Evolutionary conservation across 2,329 filamentous ascomycete species (phyloP).

Genomic region (Graphilbum ipis-grandicollis): DNA sequence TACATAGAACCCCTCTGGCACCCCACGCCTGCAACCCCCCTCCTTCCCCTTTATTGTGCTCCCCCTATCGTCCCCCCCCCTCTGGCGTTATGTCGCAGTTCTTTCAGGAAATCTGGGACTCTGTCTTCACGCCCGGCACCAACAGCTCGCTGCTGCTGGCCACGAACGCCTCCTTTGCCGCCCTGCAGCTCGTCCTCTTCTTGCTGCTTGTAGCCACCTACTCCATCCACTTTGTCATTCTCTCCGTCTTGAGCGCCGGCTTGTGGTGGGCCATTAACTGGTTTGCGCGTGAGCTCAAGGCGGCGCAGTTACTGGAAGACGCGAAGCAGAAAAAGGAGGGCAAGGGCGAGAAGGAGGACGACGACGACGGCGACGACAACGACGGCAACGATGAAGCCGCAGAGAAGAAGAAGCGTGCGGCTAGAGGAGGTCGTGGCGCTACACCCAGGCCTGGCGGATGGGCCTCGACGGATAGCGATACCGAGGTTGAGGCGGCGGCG

Average conservation of each 20-base stretch:
- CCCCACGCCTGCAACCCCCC: too few species aligned
- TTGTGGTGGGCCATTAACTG: conserved; percentile 95
- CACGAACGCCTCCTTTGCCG: conserved; percentile 77
- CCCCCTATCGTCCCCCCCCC: too few species aligned
- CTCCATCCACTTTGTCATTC: conserved; percentile 73
- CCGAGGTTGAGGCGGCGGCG: conserved; percentile 27
- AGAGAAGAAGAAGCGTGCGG: too few species aligned
- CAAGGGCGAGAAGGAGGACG: conserved; percentile 19
- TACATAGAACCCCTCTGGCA: too few species aligned
- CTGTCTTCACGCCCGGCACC: conserved; percentile 82
- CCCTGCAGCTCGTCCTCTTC: conserved; percentile 64
- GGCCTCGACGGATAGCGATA: conserved; percentile 27
- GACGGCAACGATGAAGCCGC: conserved; percentile 15
- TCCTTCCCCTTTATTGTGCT: too few species aligned
- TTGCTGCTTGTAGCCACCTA: conserved; percentile 62
- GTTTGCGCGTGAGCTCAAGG: conserved; percentile 57
- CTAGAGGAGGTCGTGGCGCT: too few species aligned
- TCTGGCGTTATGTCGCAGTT: conserved; percentile 35
- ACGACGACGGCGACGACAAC: conserved; percentile 1
- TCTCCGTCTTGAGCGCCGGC: conserved; percentile 62
- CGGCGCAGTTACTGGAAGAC: conserved; percentile 27
- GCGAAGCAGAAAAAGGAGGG: too few species aligned
- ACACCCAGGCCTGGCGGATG: too few species aligned
- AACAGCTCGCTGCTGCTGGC: conserved; percentile 78
- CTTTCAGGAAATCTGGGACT: conserved; percentile 68